These are phyloP conservation scores for Chrysoporthe puriensis DNA, from an alignment of 2,329 filamentous ascomycete genomes.

Conservation along the genomic window DNA sequence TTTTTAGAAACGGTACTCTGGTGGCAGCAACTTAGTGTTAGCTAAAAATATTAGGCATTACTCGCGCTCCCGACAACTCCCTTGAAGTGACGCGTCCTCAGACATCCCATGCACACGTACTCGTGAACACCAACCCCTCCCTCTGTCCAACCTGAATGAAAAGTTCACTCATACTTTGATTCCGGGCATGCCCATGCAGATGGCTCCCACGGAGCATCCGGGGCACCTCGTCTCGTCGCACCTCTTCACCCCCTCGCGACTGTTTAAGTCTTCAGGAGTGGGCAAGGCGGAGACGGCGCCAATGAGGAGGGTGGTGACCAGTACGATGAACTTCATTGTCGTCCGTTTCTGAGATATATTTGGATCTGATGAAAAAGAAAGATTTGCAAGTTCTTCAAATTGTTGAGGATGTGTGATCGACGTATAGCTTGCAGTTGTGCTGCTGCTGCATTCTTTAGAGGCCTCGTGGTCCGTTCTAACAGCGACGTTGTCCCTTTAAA, in stretches of 20 bases:
- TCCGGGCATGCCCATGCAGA: slow-evolving; percentile 6
- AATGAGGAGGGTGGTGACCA: slow-evolving; percentile 17
- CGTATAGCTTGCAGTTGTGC: neutral
- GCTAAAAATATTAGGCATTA: neutral
- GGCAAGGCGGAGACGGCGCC: neutral
- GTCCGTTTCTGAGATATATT: neutral
- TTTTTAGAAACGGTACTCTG: neutral
- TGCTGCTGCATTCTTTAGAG: neutral
- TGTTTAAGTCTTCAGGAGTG: neutral
- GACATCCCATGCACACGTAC: neutral
- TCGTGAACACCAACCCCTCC: neutral
- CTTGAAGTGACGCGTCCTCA: neutral
- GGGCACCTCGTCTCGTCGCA: slow-evolving; percentile 12
- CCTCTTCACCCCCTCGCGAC: neutral
- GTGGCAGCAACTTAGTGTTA: neutral
- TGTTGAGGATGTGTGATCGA: too few relatives aligned
- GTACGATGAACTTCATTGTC: slow-evolving; percentile 8
- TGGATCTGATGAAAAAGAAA: too few relatives aligned
- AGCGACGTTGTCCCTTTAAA: neutral
- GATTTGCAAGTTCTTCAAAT: too few relatives aligned
- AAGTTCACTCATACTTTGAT: neutral
- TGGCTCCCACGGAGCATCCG: neutral
- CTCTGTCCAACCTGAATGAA: neutral
- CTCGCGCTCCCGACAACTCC: neutral
- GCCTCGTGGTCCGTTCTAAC: neutral